These are phyloP conservation scores for Capsicum chinense DNA, from an alignment of 257 asterid genomes.

Conservation along the genomic window DNA sequence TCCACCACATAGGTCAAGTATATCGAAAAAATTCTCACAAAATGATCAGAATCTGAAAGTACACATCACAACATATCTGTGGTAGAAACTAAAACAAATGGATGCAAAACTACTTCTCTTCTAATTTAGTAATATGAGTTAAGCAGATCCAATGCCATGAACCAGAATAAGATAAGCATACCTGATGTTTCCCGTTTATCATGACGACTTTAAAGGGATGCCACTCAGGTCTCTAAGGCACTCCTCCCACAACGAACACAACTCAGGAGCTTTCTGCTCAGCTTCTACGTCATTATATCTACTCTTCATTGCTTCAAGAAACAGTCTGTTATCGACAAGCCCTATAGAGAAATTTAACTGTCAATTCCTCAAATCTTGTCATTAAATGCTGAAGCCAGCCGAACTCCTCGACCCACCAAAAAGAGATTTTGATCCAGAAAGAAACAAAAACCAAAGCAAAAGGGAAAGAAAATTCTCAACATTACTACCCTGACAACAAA, in stretches of 20 bases:
- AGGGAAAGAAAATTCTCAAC: not conserved
- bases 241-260: slow-evolving; percentile 92
- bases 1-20: slow-evolving; percentile 2
- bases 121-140: slow-evolving; percentile 1
- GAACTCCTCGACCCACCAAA: slow-evolving; percentile 25
- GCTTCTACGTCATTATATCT: slow-evolving; percentile 70
- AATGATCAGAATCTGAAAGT: slow-evolving; percentile 4
- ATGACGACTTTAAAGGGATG: slow-evolving; percentile 75
- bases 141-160: not conserved
- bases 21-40: slow-evolving; percentile 2
- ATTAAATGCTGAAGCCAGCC: slow-evolving; percentile 27
- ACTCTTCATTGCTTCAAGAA: slow-evolving; percentile 60
- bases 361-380: slow-evolving; percentile 34
- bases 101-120: not conserved
- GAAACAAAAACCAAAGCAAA: not conserved
- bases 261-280: slow-evolving; percentile 75
- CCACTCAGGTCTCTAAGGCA: slow-evolving; percentile 92
- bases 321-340: slow-evolving; percentile 59
- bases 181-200: slow-evolving; percentile 64
- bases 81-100: slow-evolving; percentile 19
- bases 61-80: not conserved
- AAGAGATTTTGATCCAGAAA: not conserved
- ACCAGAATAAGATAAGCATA: slow-evolving; percentile 34
- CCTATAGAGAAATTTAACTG: slow-evolving; percentile 48
- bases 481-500: not conserved